Evolutionary conservation across 768 basidiomycete genomes (phyloP), one percentile per base, ranked within the genome.

Genomic region (Gymnopilus junonius): DNA sequence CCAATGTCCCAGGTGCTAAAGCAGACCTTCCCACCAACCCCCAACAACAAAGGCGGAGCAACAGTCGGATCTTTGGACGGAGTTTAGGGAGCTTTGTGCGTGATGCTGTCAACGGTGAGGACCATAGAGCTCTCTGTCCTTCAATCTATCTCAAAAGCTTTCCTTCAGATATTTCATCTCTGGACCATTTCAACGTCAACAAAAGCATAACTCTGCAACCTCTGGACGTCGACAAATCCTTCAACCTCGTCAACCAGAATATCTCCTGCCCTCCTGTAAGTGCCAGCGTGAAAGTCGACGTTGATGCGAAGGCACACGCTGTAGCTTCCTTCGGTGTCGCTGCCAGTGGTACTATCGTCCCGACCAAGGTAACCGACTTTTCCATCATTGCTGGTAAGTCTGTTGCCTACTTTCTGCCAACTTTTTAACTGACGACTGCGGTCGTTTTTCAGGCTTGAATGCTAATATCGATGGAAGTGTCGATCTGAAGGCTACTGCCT

Each of bases 271-370:
- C 70, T 1, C 64, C 73, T 0, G 51, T 74, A 5, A 59, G 45
- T 1, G 77, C 71, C 0, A 59, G 67, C 35, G 32, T 77, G 10
- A 73, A 67, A n/a, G 66, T 74, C 1, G 74, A 77, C 55, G 64
- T 76, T 4, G 66, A 71, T 21, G 73, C 73, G 6, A 72, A 72
- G 27, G 78, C 76, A 3, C 71, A 79, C 48, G 80, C 75, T 0
- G 62, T 74, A 3, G 74, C 75, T 1, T 71, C 73, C 10, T 64
- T 82, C 20, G 82, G 81, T 12, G 69, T 84, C 7, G 79, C 75
- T 6, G 82, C 77, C 0, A 70, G 60, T 29, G 84, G 85, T 14
- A 81, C 80, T 4, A 71, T 86, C 51, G 57, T 83, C 2, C 85
- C 84, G 2, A 82, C 81, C 0, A 70, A 76, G 27, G 64, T 84